Evolutionary conservation across 768 basidiomycete species (phyloP).

Genomic region (Megacollybia marginata): DNA sequence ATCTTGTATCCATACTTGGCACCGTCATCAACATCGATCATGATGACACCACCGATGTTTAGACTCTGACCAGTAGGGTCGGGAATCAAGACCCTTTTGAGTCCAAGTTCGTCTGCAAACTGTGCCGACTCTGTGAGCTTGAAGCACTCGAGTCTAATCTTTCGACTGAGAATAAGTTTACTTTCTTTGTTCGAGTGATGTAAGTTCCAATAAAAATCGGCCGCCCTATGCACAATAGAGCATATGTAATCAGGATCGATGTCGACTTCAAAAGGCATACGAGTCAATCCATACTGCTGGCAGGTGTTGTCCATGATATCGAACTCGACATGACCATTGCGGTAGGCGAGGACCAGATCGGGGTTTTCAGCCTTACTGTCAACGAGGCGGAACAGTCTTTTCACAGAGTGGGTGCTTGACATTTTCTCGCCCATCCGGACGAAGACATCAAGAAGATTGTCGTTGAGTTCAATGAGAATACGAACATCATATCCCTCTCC

Average conservation of each 20-base stretch:
- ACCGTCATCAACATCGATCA: slow-evolving; percentile 3
- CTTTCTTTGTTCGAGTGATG: neutral
- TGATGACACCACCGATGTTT: neutral
- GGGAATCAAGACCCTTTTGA: neutral
- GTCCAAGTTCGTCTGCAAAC: neutral
- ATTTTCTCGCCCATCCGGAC: neutral
- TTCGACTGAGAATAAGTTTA: neutral
- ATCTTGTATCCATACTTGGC: slow-evolving; percentile 5
- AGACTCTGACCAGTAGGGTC: slow-evolving; percentile 8
- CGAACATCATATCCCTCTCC: neutral
- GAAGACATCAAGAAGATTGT: neutral
- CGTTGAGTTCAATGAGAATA: neutral
- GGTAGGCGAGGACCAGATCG: neutral
- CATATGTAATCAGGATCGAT: neutral
- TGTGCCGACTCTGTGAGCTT: neutral
- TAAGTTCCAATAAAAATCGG: no score
- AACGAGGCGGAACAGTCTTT: neutral
- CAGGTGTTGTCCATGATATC: neutral
- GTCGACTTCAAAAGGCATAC: neutral
- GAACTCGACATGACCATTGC: no score
- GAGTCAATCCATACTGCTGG: neutral
- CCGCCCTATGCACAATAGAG: neutral
- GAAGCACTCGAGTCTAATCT: neutral
- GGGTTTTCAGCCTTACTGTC: neutral
- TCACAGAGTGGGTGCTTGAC: neutral